Percentiles rank a stretch among this genome's conserved stretches.
Conservation (phyloP, 805 yeast genomes). For the Candida gorgasii region DNA sequence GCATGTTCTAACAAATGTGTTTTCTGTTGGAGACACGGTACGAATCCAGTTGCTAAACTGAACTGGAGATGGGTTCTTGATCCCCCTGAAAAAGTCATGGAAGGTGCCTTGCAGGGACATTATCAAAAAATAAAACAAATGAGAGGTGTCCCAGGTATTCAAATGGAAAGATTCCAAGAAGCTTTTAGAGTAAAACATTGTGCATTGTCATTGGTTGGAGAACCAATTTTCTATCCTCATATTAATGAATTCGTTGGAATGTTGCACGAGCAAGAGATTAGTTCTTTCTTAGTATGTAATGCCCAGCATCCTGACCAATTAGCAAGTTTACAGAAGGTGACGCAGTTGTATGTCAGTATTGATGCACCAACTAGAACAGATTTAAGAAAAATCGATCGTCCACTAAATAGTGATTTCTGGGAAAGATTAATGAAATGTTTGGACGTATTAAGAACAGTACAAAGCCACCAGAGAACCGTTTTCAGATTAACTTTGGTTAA, state of each 20-base stretch:
- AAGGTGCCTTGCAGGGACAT: conserved; percentile 87
- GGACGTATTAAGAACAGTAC: conserved; percentile 72
- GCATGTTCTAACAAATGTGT: conserved; percentile 96
- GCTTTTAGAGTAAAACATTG: conserved; percentile 89
- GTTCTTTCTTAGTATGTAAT: conserved; percentile 88
- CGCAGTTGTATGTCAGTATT: conserved; percentile 88
- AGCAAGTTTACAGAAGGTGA: conserved; percentile 67
- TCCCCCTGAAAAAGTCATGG: conserved; percentile 77
- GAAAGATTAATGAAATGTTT: conserved; percentile 80
- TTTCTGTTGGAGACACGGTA: conserved; percentile 97
- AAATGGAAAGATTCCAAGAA: conserved; percentile 84
- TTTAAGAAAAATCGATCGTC: conserved; percentile 82
- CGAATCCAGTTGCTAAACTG: conserved; percentile 92
- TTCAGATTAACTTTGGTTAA: conserved; percentile 88
- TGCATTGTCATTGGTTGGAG: conserved; percentile 91
- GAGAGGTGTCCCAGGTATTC: conserved; percentile 95
- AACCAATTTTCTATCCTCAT: conserved; percentile 91
- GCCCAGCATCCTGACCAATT: conserved; percentile 94
- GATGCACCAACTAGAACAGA: conserved; percentile 89
- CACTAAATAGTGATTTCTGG: conserved; percentile 90
- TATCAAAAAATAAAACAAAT: conserved; percentile 89
- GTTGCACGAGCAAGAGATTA: conserved; percentile 77
- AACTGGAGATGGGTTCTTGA: conserved; percentile 95
- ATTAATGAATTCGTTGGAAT: conserved; percentile 80
- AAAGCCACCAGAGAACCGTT: conserved; percentile 84